Evolutionary conservation across 306 rosid species (phyloP).

Genomic region (Quercus aquifolioides): DNA sequence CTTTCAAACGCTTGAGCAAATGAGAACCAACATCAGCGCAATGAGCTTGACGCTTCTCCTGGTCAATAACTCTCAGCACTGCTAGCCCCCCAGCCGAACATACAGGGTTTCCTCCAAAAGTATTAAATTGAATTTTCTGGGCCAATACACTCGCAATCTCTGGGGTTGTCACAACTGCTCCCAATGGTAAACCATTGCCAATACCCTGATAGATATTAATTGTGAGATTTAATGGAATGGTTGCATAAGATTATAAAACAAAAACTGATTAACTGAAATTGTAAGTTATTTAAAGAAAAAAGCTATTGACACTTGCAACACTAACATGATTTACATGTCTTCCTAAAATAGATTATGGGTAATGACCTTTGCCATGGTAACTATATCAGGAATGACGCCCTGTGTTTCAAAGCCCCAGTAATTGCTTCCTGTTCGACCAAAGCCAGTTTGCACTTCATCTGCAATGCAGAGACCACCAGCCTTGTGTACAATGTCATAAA

Average conservation of each 20-base stretch:
- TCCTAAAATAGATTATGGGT: not conserved
- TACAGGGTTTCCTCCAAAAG: slow-evolving; percentile 91
- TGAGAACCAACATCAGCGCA: slow-evolving; percentile 79
- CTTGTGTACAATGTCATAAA: slow-evolving; percentile 73
- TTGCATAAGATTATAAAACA: not conserved
- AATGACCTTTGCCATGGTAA: slow-evolving; percentile 94
- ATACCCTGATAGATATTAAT: slow-evolving; percentile 62
- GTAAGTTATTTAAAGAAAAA: not conserved
- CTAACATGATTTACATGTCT: slow-evolving; percentile 1
- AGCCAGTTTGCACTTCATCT: slow-evolving; percentile 97
- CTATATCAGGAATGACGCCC: slow-evolving; percentile 88
- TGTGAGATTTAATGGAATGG: slow-evolving; percentile 14
- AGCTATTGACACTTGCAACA: not conserved
- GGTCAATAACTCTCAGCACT: slow-evolving; percentile 75
- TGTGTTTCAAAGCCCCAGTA: slow-evolving; percentile 96
- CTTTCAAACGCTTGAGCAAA: slow-evolving; percentile 65
- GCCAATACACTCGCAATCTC: slow-evolving; percentile 83
- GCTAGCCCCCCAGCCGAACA: slow-evolving; percentile 94
- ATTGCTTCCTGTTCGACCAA: slow-evolving; percentile 92
- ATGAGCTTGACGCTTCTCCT: slow-evolving; percentile 86
- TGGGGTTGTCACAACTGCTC: slow-evolving; percentile 91
- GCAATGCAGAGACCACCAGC: slow-evolving; percentile 98
- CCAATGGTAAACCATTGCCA: slow-evolving; percentile 90
- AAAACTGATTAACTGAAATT: not conserved
- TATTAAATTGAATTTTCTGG: slow-evolving; percentile 76